Conservation (phyloP, 768 basidiomycete species). For the Pholiota molesta region DNA sequence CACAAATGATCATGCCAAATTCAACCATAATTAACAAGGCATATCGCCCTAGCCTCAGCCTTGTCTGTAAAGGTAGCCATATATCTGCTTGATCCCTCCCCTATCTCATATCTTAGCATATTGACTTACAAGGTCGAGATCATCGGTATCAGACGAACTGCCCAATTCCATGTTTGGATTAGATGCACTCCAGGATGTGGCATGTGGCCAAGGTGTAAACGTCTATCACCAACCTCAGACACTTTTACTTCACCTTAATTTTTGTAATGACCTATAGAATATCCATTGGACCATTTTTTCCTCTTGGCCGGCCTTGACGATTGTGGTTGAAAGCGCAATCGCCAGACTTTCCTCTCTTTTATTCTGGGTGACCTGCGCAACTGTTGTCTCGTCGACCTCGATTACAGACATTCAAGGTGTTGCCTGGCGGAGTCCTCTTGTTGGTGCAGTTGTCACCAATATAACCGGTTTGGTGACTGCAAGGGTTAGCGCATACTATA, state of each 20-base stretch:
- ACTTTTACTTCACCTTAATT: constrained; percentile 16
- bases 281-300: constrained; percentile 11
- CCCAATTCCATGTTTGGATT: constrained; percentile 8
- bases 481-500: constrained; percentile 36
- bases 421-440: constrained; percentile 47
- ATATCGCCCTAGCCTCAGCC: too few species aligned
- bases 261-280: constrained; percentile 16
- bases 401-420: constrained; percentile 59
- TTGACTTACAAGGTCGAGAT: too few species aligned
- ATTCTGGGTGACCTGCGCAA: constrained; percentile 30
- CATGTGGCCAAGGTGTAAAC: constrained; percentile 30
- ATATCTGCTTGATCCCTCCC: background rate
- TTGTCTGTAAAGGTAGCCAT: background rate
- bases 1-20: too few species aligned
- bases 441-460: constrained; percentile 45
- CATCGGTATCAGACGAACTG: background rate
- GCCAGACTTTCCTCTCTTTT: constrained; percentile 32
- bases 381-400: constrained; percentile 34
- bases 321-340: constrained; percentile 26
- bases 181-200: constrained; percentile 9
- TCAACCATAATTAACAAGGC: background rate
- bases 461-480: constrained; percentile 56
- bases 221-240: background rate
- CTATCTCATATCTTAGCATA: background rate
- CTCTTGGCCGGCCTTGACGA: constrained; percentile 9